Percentiles rank a stretch among this genome's conserved stretches.
Conservation (phyloP, 1,284 basidiomycete species). For the Cryptococcus amylolentus region DNA sequence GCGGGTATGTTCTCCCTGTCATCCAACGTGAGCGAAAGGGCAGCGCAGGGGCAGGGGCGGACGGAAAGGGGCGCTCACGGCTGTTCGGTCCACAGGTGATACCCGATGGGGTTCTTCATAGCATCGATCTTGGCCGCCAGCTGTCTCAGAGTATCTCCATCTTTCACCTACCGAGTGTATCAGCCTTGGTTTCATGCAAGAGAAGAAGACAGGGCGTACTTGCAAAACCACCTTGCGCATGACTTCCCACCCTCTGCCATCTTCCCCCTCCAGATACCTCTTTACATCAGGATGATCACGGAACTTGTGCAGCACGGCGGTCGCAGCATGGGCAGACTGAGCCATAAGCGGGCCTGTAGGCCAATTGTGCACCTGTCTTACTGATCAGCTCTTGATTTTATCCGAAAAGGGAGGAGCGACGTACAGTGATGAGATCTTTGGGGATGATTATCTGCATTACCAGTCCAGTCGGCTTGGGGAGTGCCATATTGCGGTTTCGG, state of each 20-base stretch:
- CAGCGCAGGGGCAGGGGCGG: background rate
- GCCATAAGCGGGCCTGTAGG: slow-evolving; percentile 53
- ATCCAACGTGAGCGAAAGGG: background rate
- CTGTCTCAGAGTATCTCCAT: slow-evolving; percentile 32
- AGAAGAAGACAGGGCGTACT: slow-evolving; percentile 18
- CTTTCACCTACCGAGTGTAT: slow-evolving; percentile 28
- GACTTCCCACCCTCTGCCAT: slow-evolving; percentile 34
- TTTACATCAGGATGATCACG: slow-evolving; percentile 34
- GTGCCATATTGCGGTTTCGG: background rate
- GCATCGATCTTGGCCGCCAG: slow-evolving; percentile 38
- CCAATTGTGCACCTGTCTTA: slow-evolving; percentile 45
- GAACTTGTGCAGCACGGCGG: slow-evolving; percentile 45
- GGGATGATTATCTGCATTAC: slow-evolving; percentile 51
- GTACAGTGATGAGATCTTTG: slow-evolving; percentile 42
- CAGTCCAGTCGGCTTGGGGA: slow-evolving; percentile 31
- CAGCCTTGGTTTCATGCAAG: background rate
- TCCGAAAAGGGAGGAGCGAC: slow-evolving; percentile 7
- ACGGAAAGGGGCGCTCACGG: slow-evolving; percentile 39
- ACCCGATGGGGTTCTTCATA: slow-evolving; percentile 32
- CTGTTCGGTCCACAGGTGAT: slow-evolving; percentile 54
- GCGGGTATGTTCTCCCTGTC: slow-evolving; percentile 51
- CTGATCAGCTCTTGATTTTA: background rate
- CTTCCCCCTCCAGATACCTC: slow-evolving; percentile 37
- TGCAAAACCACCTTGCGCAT: slow-evolving; percentile 47
- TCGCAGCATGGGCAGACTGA: slow-evolving; percentile 53